phyloP scores from a whole-genome alignment of 768 basidiomycete genomes.

The Xerocomellus intermedius region DNA sequence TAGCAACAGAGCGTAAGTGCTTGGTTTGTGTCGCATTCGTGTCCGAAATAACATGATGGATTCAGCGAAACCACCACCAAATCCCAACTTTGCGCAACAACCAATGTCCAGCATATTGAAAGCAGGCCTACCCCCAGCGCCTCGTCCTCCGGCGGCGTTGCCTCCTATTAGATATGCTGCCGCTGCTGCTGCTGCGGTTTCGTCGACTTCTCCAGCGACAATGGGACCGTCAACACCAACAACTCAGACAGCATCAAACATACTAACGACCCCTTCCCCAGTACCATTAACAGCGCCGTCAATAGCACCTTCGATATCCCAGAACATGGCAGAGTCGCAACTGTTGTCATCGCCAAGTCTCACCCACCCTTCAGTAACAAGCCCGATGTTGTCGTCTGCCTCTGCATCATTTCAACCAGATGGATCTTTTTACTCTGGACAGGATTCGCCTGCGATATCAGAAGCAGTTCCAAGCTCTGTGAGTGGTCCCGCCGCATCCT shows the following conservation, averaged over 20 bases:
- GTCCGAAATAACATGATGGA: slow-evolving; percentile 5
- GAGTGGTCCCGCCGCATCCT: slow-evolving; percentile 50
- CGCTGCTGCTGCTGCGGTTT: slow-evolving; percentile 65
- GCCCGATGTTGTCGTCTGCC: slow-evolving; percentile 77
- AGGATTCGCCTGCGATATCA: slow-evolving; percentile 72
- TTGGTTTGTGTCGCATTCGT: background rate
- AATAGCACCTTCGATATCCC: slow-evolving; percentile 36
- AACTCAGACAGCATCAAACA: slow-evolving; percentile 38
- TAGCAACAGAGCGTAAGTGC: slow-evolving; percentile 56
- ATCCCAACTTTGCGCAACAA: slow-evolving; percentile 78
- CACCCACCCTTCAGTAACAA: slow-evolving; percentile 81
- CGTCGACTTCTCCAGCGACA: slow-evolving; percentile 22
- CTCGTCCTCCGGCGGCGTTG: slow-evolving; percentile 50
- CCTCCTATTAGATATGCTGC: slow-evolving; percentile 89
- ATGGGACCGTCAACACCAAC: slow-evolving; percentile 30
- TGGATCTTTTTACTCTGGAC: slow-evolving; percentile 68
- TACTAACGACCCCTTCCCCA: slow-evolving; percentile 31
- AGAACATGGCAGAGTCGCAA: slow-evolving; percentile 35
- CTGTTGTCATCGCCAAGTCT: slow-evolving; percentile 72
- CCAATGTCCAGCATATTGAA: slow-evolving; percentile 78
- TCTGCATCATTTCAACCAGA: slow-evolving; percentile 59
- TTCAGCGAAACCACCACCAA: slow-evolving; percentile 65
- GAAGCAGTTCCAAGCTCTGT: slow-evolving; percentile 52
- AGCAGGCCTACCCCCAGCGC: slow-evolving; percentile 59
- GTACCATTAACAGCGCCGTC: slow-evolving; percentile 41